Percentiles rank a stretch among this genome's conserved stretches.
Evolutionary conservation across 768 basidiomycete genomes (phyloP).

Genomic region (Mycena galopus): DNA sequence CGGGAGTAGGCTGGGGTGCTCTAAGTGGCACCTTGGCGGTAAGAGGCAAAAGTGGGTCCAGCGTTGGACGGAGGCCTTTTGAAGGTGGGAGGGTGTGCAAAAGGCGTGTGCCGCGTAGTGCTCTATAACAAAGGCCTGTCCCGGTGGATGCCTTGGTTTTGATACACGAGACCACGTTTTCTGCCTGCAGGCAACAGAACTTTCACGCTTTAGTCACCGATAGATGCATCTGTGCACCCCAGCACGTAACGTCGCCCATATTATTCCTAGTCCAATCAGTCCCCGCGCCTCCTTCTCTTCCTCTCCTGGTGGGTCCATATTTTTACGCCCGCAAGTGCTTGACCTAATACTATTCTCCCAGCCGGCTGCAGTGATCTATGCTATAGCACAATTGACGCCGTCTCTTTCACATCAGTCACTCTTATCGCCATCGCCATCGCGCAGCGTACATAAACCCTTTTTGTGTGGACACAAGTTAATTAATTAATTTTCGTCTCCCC

Average conservation of each 20-base stretch:
- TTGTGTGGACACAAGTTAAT: constrained; percentile 3
- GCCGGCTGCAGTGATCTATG: constrained; percentile 25
- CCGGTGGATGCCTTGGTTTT: constrained; percentile 62
- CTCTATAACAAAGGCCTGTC: constrained; percentile 54
- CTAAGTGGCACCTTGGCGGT: constrained; percentile 40
- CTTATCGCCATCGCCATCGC: constrained; percentile 57
- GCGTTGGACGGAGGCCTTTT: constrained; percentile 64
- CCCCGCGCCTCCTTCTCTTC: constrained; percentile 7
- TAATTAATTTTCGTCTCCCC: not conserved
- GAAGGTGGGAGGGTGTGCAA: constrained; percentile 62
- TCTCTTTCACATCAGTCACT: constrained; percentile 64
- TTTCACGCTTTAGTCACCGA: constrained; percentile 48
- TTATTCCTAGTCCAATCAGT: not conserved
- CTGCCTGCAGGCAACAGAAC: constrained; percentile 79
- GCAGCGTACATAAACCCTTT: constrained; percentile 17
- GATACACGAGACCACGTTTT: constrained; percentile 77
- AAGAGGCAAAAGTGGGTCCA: constrained; percentile 56
- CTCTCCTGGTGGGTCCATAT: constrained; percentile 24
- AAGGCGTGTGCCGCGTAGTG: constrained; percentile 69
- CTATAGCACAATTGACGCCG: constrained; percentile 22
- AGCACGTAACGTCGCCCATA: constrained; percentile 29
- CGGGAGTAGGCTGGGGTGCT: constrained; percentile 42
- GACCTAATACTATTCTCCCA: not conserved
- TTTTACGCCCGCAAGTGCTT: constrained; percentile 6
- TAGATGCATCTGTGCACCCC: constrained; percentile 27